Conservation (phyloP, 208 protist genomes). For the Zelonia costaricensis region DNA sequence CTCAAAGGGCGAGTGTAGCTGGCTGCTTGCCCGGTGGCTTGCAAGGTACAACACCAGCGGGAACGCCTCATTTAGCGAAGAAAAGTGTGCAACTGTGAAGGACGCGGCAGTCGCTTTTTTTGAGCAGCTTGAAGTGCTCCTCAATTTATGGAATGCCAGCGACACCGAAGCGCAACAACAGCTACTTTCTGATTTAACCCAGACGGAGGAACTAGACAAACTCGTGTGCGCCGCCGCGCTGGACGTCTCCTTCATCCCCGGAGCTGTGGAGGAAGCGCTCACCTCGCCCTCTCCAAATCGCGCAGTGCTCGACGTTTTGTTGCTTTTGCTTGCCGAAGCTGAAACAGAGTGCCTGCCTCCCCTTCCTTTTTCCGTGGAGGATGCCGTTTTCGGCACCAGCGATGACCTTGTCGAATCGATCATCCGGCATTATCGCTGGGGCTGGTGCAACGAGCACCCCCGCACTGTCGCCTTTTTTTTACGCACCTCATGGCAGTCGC, state of each 20-base stretch:
- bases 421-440: conserved; percentile 3
- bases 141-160: conserved; percentile 12
- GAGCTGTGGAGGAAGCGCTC: conserved; percentile 5
- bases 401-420: conserved; percentile 2
- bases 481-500: not conserved
- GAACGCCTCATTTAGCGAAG: no score
- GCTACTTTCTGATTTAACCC: no score
- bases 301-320: conserved; percentile 5
- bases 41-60: no score
- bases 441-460: conserved; percentile 4
- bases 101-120: no score
- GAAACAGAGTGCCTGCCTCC: not conserved
- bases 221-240: conserved; percentile 12
- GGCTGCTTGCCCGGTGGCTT: no score
- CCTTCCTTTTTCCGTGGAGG: not conserved
- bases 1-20: no score
- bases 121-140: not conserved
- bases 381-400: not conserved
- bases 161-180: not conserved
- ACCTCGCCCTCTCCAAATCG: not conserved
- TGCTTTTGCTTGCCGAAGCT: conserved; percentile 7
- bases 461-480: not conserved
- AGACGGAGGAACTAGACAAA: no score
- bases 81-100: no score
- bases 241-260: conserved; percentile 4